phyloP scores from a whole-genome alignment of 2,329 filamentous ascomycete genomes.

The Phialophora verrucosa region DNA sequence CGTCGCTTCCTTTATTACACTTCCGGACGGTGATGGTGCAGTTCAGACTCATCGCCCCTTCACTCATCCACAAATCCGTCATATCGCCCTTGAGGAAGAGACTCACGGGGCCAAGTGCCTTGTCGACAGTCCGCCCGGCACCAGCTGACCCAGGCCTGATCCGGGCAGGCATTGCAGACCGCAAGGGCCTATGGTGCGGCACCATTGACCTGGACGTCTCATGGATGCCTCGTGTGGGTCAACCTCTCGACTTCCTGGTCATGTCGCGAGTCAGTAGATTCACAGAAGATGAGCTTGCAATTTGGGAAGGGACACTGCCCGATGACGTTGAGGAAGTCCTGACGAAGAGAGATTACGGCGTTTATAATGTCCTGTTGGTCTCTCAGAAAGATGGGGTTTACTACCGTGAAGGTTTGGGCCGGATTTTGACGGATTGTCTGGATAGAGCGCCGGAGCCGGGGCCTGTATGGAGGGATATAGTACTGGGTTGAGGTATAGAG shows the following conservation, averaged over 20 bases:
- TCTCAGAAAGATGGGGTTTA: conserved; percentile 35
- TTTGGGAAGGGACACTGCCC: conserved; percentile 37
- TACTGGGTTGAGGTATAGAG: conserved; percentile 31
- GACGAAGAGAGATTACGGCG: conserved; percentile 33
- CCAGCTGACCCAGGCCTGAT: conserved; percentile 39
- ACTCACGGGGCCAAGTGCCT: conserved; percentile 39
- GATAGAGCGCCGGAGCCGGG: conserved; percentile 33
- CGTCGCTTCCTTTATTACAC: conserved; percentile 34
- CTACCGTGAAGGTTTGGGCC: conserved; percentile 38
- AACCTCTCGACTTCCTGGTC: conserved; percentile 37
- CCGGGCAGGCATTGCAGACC: conserved; percentile 37
- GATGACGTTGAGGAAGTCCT: conserved; percentile 37
- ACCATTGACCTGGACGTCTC: conserved; percentile 38
- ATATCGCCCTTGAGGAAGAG: conserved; percentile 39
- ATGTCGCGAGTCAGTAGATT: conserved; percentile 38
- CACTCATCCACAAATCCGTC: conserved; percentile 37
- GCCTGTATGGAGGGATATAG: conserved; percentile 38
- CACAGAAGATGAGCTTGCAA: conserved; percentile 37
- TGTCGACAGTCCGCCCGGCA: conserved; percentile 38
- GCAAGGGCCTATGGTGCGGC: conserved; percentile 38
- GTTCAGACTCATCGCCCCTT: conserved; percentile 35
- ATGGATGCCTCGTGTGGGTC: conserved; percentile 31
- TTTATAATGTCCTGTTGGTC: conserved; percentile 40
- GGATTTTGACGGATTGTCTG: conserved; percentile 36
- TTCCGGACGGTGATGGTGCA: conserved; percentile 36